Evolutionary conservation across 805 yeast genomes (phyloP), one percentile per base, ranked within the genome.

Genomic region (Dipodascus albidus): DNA sequence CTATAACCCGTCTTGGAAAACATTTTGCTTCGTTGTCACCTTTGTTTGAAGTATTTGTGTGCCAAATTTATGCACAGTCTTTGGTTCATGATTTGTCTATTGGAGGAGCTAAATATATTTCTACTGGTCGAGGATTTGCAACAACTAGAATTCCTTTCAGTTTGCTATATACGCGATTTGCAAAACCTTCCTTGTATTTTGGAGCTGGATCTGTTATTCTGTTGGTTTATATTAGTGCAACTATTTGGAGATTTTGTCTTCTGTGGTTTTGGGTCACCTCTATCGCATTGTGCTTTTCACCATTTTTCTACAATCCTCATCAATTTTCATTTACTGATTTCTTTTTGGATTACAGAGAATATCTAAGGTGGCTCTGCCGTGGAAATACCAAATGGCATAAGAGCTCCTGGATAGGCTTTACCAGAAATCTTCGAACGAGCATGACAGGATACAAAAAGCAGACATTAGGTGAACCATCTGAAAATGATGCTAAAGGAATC

Each of bases 261-360:
- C 71, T 89, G 54, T 89, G 96, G 96, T 89, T 89, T 78, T 89
- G 96, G 96, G 83, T 89, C 54, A 84, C 95, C 14, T 75, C 87
- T 58, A 77, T 88, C 24, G 82, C 96, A 1, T 75, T 90, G 64
- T 77, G 87, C 73, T 78, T 87, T 61, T 81, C 96, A 51, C 97
- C 97, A 62, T 85, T 87, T 65, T 66, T 89, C 51, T 89, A 86
- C 80, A 89, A 89, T 70, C 96, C 97, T 35, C 96, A 89, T 72
- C 96, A 89, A 73, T 89, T 88, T 67, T 79, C 93, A 49, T 80
- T 87, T 82, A 83, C 81, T 64, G 96, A 87, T 69, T 89, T 83
- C 77, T 85, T 88, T 69, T 77, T 86, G 67, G 97, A 89, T 70
- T 89, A 90, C 77, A 77, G 90, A 69, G 87, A 82, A 65, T 86